Base-by-base conservation (phyloP, 257 asterid genomes). In the Capsicum pubescens region DNA sequence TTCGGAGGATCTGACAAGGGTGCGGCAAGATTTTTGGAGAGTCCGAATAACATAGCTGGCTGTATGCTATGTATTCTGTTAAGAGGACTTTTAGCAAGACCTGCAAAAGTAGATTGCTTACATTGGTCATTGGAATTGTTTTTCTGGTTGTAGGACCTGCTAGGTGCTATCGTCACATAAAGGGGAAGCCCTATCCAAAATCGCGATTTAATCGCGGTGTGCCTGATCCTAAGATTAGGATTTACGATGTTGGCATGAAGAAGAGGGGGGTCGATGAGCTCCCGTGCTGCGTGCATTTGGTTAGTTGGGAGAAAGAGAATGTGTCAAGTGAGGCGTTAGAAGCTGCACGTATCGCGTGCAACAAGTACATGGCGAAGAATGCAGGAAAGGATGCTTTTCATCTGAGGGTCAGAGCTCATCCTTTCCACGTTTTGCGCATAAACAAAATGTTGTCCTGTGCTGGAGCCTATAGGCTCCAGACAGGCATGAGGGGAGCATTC, bases 381-480 rank as follows among this genome's bases (percentile, higher is more conserved):
- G 87, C 90, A 9, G 90, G 91, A 14, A 89, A 89, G 80, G 90
- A 89, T 72, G 86, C 89, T 42, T 89, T 89, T 87, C 91, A 89
- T 77, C 81, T 89, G 82, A 89, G 91, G 69, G 91, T 89, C 6
- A 85, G 90, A 69, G 91, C 87, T 69, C 91, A 89, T 58, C 90
- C 90, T 56, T 89, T 66, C 86, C 90, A 89, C 46, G 90, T 89
- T 19, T 84, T 87, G 12, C 87, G 89, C 3, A 89, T 89, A 84
- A 87, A 89, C 86, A 89, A 87, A 44, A 89, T 87, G 90, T 55
- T 87, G 85, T 89, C 91, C 0, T 89, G 90, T 84, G 90, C 90
- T 69, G 88, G 88, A 71, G 91, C 88, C 42, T 90, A 89, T 85
- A 87, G 91, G 88, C 91, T 88, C 84, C 89, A 88, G 55, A 88